Evolutionary conservation across 768 basidiomycete genomes (phyloP).

Genomic region (Albatrellus ellisii): DNA sequence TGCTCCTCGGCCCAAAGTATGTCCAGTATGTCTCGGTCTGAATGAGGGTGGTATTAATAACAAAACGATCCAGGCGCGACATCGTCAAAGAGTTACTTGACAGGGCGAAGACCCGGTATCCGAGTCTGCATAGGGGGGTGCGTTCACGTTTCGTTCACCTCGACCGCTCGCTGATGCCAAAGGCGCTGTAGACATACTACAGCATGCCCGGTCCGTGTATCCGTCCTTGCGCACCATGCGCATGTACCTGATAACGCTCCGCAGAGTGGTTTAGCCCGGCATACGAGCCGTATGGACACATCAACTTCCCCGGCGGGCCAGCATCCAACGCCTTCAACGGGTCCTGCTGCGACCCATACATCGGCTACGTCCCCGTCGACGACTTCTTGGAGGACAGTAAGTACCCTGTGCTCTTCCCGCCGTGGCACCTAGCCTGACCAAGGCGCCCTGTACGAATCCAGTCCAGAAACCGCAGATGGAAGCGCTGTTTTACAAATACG

Average conservation of each 20-base stretch:
- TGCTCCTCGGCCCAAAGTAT: constrained; percentile 33
- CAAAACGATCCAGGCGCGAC: not conserved
- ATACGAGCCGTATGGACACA: constrained; percentile 35
- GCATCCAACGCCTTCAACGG: constrained; percentile 29
- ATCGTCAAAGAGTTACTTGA: not conserved
- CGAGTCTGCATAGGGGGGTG: not conserved
- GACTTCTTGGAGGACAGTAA: constrained; percentile 37
- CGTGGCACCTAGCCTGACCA: constrained; percentile 17
- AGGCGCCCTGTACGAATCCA: constrained; percentile 29
- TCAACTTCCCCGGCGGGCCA: constrained; percentile 38
- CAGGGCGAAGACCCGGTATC: not conserved
- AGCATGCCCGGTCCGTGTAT: not conserved
- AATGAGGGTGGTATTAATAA: not conserved
- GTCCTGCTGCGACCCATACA: constrained; percentile 35
- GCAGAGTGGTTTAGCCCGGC: constrained; percentile 39
- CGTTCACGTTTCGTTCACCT: not conserved
- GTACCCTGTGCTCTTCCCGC: constrained; percentile 24
- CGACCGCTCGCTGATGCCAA: not conserved
- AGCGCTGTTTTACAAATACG: not conserved
- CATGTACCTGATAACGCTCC: not conserved
- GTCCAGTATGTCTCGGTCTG: not conserved
- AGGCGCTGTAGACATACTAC: not conserved
- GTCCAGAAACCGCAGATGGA: constrained; percentile 39
- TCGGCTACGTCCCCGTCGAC: constrained; percentile 32
- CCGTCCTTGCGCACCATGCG: not conserved